Evolutionary conservation across 768 basidiomycete species (phyloP).

Genomic region (Termitomyces sp.): DNA sequence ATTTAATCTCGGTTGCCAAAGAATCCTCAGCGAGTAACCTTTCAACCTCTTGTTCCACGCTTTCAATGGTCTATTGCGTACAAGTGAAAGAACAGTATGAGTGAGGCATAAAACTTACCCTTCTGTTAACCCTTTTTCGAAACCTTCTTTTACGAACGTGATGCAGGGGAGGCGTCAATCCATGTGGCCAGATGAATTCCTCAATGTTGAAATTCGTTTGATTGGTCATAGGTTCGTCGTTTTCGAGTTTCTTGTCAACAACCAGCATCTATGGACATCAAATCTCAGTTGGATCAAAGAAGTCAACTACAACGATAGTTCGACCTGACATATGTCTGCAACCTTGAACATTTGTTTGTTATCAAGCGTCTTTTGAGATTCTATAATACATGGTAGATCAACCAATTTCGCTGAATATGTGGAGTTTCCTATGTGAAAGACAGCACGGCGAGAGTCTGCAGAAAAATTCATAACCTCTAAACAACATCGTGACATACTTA

Average conservation of each 20-base stretch:
- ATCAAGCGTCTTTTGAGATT: conserved; percentile 94
- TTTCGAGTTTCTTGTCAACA: conserved; percentile 68
- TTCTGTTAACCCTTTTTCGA: conserved; percentile 79
- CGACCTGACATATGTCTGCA: conserved; percentile 95
- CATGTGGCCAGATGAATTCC: conserved; percentile 97
- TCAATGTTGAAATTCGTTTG: conserved; percentile 81
- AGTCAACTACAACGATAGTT: conserved; percentile 3
- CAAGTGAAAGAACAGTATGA: background rate
- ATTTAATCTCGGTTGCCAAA: conserved; percentile 69
- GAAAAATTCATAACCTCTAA: background rate
- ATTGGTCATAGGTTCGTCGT: conserved; percentile 56
- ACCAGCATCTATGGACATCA: conserved; percentile 73
- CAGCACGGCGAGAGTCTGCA: conserved; percentile 83
- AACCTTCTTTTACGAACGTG: conserved; percentile 90
- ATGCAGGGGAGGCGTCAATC: conserved; percentile 88
- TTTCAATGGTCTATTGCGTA: conserved; percentile 75
- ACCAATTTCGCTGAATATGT: conserved; percentile 90
- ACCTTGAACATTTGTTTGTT: conserved; percentile 98
- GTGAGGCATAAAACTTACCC: conserved; percentile 40
- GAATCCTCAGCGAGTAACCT: conserved; percentile 78
- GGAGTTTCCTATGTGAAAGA: conserved; percentile 80
- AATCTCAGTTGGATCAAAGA: conserved; percentile 5
- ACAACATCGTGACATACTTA: conserved; percentile 1
- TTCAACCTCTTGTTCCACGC: conserved; percentile 91
- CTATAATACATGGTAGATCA: conserved; percentile 90